phyloP scores from a whole-genome alignment of 2,329 filamentous ascomycete species.

The Colletotrichum salicis region DNA sequence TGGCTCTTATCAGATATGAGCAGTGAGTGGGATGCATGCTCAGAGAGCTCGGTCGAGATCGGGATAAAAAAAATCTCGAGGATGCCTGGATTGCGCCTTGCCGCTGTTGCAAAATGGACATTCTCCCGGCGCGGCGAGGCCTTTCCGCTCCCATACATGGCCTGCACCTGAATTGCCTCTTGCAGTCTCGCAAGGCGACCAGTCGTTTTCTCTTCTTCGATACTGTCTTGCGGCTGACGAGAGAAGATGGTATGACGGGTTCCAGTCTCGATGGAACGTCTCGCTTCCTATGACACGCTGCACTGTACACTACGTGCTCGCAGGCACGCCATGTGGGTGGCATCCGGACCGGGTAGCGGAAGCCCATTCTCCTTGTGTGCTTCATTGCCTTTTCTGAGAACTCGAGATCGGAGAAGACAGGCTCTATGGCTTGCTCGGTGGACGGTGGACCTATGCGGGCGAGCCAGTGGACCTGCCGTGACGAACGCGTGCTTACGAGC shows the following conservation, averaged over 20 bases:
- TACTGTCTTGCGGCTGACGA: conserved; percentile 15
- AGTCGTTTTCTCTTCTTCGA: conserved; percentile 4
- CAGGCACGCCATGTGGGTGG: conserved; percentile 30
- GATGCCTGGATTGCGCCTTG: neutral
- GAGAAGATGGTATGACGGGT: conserved; percentile 11
- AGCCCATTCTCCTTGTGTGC: conserved; percentile 12
- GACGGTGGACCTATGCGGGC: conserved; percentile 21
- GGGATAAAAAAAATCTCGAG: neutral
- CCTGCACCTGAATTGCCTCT: neutral
- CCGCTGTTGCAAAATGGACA: neutral
- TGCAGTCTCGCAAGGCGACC: neutral
- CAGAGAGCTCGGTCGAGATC: neutral
- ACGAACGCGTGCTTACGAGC: conserved; percentile 5
- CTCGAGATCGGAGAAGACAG: conserved; percentile 14
- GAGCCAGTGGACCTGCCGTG: conserved; percentile 13
- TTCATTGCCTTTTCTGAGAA: neutral
- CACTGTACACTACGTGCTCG: conserved; percentile 13
- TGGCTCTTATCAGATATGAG: neutral
- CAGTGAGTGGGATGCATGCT: neutral
- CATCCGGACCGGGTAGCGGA: conserved; percentile 23
- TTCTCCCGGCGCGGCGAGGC: neutral
- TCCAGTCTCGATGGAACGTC: conserved; percentile 3
- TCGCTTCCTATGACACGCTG: neutral
- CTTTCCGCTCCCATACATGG: neutral
- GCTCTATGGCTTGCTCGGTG: conserved; percentile 1